Evolutionary conservation across 2,329 filamentous ascomycete species (phyloP).

Genomic region (Fusarium sambucinum): DNA sequence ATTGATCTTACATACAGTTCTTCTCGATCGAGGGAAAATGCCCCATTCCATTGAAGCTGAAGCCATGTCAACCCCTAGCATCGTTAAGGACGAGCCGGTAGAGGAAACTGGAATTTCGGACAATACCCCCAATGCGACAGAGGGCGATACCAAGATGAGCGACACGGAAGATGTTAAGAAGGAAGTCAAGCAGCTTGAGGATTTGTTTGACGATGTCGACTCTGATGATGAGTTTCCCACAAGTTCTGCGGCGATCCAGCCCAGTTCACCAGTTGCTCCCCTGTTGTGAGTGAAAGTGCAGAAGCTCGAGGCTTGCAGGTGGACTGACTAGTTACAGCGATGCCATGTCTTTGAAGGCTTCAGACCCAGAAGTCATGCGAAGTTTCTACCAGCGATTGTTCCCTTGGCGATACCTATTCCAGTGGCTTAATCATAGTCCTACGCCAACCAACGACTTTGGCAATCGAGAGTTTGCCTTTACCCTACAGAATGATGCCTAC

Average conservation of each 20-base stretch:
- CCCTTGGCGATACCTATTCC: conserved; percentile 93
- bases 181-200: conserved; percentile 65
- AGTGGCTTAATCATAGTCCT: conserved; percentile 96
- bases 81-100: conserved; percentile 47
- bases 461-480: conserved; percentile 96
- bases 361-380: conserved; percentile 87
- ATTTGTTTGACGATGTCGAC: conserved; percentile 69
- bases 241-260: conserved; percentile 60
- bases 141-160: conserved; percentile 40
- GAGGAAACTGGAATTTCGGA: conserved; percentile 43
- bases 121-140: conserved; percentile 27
- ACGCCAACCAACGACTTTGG: conserved; percentile 88
- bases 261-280: conserved; percentile 58
- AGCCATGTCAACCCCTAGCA: conserved; percentile 45
- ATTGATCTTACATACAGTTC: not conserved
- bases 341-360: conserved; percentile 60
- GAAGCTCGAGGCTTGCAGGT: not conserved
- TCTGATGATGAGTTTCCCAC: conserved; percentile 71
- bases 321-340: conserved; percentile 45
- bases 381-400: conserved; percentile 97
- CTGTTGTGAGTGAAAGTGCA: conserved; percentile 59
- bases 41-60: conserved; percentile 40
- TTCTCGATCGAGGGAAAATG: conserved; percentile 21
- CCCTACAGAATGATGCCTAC: conserved; percentile 91
- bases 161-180: conserved; percentile 53